Evolutionary conservation across 768 basidiomycete genomes (phyloP).

Genomic region (Boletus eberwhitei): DNA sequence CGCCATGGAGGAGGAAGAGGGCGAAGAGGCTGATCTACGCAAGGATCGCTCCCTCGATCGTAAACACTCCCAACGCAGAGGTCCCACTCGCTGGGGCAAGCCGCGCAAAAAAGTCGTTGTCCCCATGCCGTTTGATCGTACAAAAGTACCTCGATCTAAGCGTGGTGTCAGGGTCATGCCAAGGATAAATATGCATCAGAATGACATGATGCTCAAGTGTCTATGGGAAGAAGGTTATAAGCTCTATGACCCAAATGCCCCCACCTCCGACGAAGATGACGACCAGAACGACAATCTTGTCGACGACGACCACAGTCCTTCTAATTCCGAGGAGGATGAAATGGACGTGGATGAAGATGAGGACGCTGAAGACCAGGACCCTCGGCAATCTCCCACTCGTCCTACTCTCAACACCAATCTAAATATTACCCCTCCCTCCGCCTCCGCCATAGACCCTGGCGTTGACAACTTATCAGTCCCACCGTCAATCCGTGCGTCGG

Average conservation of each 20-base stretch:
- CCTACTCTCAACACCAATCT: conserved; percentile 17
- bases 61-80: not conserved
- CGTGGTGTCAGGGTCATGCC: not conserved
- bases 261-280: conserved; percentile 19
- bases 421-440: conserved; percentile 6
- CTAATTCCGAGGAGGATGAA: conserved; percentile 21
- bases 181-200: not conserved
- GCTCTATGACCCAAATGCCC: conserved; percentile 17
- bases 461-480: conserved; percentile 17
- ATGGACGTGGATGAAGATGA: conserved; percentile 34
- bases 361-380: conserved; percentile 26
- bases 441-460: conserved; percentile 21
- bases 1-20: conserved; percentile 65
- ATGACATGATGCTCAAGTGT: not conserved
- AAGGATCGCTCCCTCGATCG: conserved; percentile 14
- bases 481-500: conserved; percentile 17
- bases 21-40: conserved; percentile 31
- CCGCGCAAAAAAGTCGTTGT: conserved; percentile 12
- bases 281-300: conserved; percentile 1
- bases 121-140: conserved; percentile 17
- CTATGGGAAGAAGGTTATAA: conserved; percentile 20
- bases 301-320: conserved; percentile 8
- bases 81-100: not conserved
- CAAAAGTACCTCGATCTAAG: conserved; percentile 20
- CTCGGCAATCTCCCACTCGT: conserved; percentile 22